Conservation (phyloP, 2,329 filamentous ascomycete genomes). For the Aspergillus felis region DNA sequence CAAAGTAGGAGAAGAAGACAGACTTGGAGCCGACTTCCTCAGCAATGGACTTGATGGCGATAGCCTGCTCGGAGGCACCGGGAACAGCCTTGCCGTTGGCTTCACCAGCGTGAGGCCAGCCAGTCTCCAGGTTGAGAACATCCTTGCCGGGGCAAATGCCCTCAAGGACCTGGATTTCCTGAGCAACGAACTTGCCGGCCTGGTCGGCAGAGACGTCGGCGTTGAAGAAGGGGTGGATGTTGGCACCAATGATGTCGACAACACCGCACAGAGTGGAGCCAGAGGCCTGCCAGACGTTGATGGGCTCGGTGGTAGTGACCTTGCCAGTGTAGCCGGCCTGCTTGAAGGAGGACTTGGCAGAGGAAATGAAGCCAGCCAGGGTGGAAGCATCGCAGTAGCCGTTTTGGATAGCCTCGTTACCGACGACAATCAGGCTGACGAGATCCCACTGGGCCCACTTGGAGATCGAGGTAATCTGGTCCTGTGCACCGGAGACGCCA, state of each 20-base stretch:
- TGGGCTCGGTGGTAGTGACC: slow-evolving; percentile 81
- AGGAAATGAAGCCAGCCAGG: slow-evolving; percentile 67
- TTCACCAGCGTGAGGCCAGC: slow-evolving; percentile 72
- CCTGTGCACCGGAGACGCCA: slow-evolving; percentile 59
- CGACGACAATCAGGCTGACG: slow-evolving; percentile 76
- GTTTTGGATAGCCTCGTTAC: slow-evolving; percentile 87
- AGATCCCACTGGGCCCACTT: slow-evolving; percentile 69
- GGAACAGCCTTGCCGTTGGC: slow-evolving; percentile 72
- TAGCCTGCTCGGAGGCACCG: slow-evolving; percentile 61
- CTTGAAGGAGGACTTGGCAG: slow-evolving; percentile 61
- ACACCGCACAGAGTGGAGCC: slow-evolving; percentile 60
- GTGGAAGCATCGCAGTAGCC: slow-evolving; percentile 60
- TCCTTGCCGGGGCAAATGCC: slow-evolving; percentile 67
- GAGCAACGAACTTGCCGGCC: slow-evolving; percentile 72
- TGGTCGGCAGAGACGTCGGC: slow-evolving; percentile 55
- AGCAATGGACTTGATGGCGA: slow-evolving; percentile 69
- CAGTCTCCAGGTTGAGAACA: slow-evolving; percentile 81
- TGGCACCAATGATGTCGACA: slow-evolving; percentile 76
- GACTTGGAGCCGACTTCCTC: slow-evolving; percentile 61
- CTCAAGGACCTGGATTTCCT: slow-evolving; percentile 69
- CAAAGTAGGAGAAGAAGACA: slow-evolving; percentile 75
- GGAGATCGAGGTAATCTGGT: slow-evolving; percentile 71
- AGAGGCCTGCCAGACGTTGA: slow-evolving; percentile 68
- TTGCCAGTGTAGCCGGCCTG: slow-evolving; percentile 66
- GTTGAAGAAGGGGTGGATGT: slow-evolving; percentile 97